phyloP scores from a whole-genome alignment of 2,329 filamentous ascomycete genomes.

The Delphinella strobiligena region DNA sequence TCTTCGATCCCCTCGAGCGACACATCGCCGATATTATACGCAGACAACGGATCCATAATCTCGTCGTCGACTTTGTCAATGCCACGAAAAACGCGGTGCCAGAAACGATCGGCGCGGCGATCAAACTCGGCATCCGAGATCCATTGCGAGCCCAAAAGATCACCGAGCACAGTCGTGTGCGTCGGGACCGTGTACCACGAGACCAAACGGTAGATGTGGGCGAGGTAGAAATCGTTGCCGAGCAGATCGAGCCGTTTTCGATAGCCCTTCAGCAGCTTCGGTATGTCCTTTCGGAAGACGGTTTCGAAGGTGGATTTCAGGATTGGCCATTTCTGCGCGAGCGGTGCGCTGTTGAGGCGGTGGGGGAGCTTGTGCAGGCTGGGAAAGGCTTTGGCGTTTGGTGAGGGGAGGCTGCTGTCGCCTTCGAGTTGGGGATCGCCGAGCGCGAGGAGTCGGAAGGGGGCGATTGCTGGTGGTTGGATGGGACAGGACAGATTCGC shows the following conservation, averaged over 20 bases:
- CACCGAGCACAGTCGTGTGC: slow-evolving; percentile 79
- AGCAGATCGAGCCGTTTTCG: slow-evolving; percentile 78
- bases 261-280: slow-evolving; percentile 50
- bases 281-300: slow-evolving; percentile 45
- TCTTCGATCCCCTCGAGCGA: background rate
- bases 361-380: slow-evolving; percentile 19
- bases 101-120: slow-evolving; percentile 60
- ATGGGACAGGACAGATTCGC: slow-evolving; percentile 18
- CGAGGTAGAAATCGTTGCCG: slow-evolving; percentile 90
- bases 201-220: slow-evolving; percentile 77
- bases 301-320: slow-evolving; percentile 12
- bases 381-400: slow-evolving; percentile 31
- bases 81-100: slow-evolving; percentile 66
- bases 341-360: slow-evolving; percentile 6
- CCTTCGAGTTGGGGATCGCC: slow-evolving; percentile 92
- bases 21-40: background rate
- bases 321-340: slow-evolving; percentile 1
- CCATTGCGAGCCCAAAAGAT: slow-evolving; percentile 92
- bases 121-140: slow-evolving; percentile 76
- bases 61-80: slow-evolving; percentile 17
- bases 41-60: slow-evolving; percentile 13
- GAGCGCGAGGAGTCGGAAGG: slow-evolving; percentile 76
- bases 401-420: slow-evolving; percentile 63
- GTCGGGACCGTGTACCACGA: slow-evolving; percentile 77
- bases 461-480: slow-evolving; percentile 46